Evolutionary conservation across 2,329 filamentous ascomycete genomes (phyloP).

Genomic region (Gaeumannomyces sp.): DNA sequence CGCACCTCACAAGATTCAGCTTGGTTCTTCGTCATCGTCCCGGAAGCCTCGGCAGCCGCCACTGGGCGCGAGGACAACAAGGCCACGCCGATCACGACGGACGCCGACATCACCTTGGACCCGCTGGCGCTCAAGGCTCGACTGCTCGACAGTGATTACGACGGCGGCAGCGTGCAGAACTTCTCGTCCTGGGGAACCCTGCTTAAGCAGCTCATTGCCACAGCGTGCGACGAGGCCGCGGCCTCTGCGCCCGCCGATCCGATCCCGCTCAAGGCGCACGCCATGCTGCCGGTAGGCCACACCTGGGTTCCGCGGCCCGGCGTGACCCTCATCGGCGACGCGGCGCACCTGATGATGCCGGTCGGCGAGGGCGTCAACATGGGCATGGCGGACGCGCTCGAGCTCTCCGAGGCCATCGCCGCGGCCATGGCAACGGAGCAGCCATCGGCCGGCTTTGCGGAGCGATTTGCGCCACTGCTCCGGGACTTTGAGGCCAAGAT

Average conservation of each 20-base stretch:
- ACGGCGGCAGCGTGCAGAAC: not conserved
- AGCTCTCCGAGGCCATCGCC: slow-evolving; percentile 27
- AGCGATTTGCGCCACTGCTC: slow-evolving; percentile 16
- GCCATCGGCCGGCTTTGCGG: slow-evolving; percentile 13
- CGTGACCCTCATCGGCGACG: slow-evolving; percentile 47
- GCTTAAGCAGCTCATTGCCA: slow-evolving; percentile 23
- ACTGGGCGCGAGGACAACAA: no score
- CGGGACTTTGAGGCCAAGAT: slow-evolving; percentile 20
- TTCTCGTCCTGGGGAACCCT: slow-evolving; percentile 22
- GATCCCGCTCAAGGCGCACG: slow-evolving; percentile 21
- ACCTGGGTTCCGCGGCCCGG: slow-evolving; percentile 35
- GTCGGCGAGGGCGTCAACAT: slow-evolving; percentile 49
- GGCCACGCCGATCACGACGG: slow-evolving; percentile 5
- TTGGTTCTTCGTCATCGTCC: slow-evolving; percentile 25
- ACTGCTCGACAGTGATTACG: slow-evolving; percentile 17
- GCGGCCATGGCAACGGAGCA: slow-evolving; percentile 18
- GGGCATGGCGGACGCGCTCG: slow-evolving; percentile 43
- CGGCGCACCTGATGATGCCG: slow-evolving; percentile 47
- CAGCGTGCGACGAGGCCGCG: slow-evolving; percentile 22
- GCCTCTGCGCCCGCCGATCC: slow-evolving; percentile 13
- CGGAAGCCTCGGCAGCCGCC: slow-evolving; percentile 14
- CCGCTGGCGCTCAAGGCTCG: slow-evolving; percentile 12
- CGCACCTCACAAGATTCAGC: slow-evolving; percentile 24
- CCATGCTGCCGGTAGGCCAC: slow-evolving; percentile 36
- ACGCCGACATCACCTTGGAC: not conserved